Evolutionary conservation across 2,329 filamentous ascomycete species (phyloP).

Genomic region (Colletotrichum sidae): DNA sequence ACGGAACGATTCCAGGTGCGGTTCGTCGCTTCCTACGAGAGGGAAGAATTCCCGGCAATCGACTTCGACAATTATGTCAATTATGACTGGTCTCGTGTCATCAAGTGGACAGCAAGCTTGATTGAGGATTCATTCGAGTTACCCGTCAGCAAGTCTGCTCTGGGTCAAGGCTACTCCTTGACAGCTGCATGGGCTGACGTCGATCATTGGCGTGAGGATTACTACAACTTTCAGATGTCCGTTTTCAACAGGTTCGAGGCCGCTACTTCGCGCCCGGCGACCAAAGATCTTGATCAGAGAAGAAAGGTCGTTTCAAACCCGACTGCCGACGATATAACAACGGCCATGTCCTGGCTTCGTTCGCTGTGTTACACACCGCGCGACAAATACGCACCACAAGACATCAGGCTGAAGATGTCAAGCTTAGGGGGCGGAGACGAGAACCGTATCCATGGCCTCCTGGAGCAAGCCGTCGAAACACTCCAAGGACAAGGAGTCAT

Average conservation of each 20-base stretch:
- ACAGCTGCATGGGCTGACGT: constrained; percentile 46
- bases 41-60: constrained; percentile 68
- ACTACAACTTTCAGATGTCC: constrained; percentile 64
- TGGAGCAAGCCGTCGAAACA: constrained; percentile 60
- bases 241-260: constrained; percentile 69
- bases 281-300: constrained; percentile 45
- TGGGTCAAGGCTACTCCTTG: constrained; percentile 58
- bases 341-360: constrained; percentile 70
- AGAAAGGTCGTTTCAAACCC: not conserved
- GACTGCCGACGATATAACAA: constrained; percentile 46
- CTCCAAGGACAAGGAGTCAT: constrained; percentile 66
- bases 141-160: constrained; percentile 56
- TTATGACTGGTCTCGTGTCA: constrained; percentile 76
- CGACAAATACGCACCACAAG: constrained; percentile 59
- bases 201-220: constrained; percentile 67
- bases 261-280: constrained; percentile 60
- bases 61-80: constrained; percentile 71
- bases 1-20: constrained; percentile 73
- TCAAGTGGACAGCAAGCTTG: constrained; percentile 68
- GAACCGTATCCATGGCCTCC: constrained; percentile 50
- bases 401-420: constrained; percentile 63
- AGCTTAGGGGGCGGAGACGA: constrained; percentile 57
- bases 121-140: constrained; percentile 56
- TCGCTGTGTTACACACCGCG: constrained; percentile 67
- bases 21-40: constrained; percentile 75